phyloP scores from a whole-genome alignment of 768 basidiomycete species.

The Mycena olivaceomarginata region DNA sequence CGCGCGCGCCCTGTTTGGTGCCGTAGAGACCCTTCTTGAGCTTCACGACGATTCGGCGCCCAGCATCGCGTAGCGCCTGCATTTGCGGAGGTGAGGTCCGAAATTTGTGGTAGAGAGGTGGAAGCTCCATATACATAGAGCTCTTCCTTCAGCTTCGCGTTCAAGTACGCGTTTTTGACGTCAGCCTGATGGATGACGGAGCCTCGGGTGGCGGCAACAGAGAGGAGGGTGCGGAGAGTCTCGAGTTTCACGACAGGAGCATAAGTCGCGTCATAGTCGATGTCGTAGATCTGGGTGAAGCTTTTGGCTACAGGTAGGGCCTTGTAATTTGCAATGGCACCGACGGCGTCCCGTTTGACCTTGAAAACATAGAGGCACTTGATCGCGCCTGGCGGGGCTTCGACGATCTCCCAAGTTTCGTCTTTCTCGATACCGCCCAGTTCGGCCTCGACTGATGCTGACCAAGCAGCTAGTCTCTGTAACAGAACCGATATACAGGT shows the following conservation, averaged over 20 bases:
- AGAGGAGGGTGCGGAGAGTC: slow-evolving; percentile 46
- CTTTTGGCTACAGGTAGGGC: slow-evolving; percentile 59
- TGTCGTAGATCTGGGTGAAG: slow-evolving; percentile 58
- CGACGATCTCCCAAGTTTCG: slow-evolving; percentile 51
- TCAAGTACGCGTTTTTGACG: slow-evolving; percentile 48
- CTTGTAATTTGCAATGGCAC: slow-evolving; percentile 57
- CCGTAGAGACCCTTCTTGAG: slow-evolving; percentile 32
- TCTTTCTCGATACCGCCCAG: slow-evolving; percentile 43
- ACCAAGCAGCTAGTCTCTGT: too few relatives aligned
- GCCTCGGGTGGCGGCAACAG: slow-evolving; percentile 35
- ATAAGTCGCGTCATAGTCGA: slow-evolving; percentile 59
- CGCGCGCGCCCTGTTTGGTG: slow-evolving; percentile 51
- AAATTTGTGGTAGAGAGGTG: slow-evolving; percentile 45
- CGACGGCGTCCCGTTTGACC: slow-evolving; percentile 43
- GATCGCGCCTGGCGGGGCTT: slow-evolving; percentile 52
- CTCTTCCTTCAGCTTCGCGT: slow-evolving; percentile 50
- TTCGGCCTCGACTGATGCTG: slow-evolving; percentile 38
- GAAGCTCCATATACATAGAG: slow-evolving; percentile 43
- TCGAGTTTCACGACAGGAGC: slow-evolving; percentile 50
- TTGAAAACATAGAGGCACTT: slow-evolving; percentile 46
- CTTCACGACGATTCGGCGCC: slow-evolving; percentile 50
- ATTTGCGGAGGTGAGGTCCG: slow-evolving; percentile 43
- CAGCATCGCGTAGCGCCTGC: slow-evolving; percentile 58
- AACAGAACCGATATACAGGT: too few relatives aligned
- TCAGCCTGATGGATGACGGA: slow-evolving; percentile 30